A percentile compares a stretch with the other conserved stretches of the same genome.
These are phyloP conservation scores for Ceratobasidium sp. DNA, from an alignment of 1,284 basidiomycete species.

Conservation along the genomic window DNA sequence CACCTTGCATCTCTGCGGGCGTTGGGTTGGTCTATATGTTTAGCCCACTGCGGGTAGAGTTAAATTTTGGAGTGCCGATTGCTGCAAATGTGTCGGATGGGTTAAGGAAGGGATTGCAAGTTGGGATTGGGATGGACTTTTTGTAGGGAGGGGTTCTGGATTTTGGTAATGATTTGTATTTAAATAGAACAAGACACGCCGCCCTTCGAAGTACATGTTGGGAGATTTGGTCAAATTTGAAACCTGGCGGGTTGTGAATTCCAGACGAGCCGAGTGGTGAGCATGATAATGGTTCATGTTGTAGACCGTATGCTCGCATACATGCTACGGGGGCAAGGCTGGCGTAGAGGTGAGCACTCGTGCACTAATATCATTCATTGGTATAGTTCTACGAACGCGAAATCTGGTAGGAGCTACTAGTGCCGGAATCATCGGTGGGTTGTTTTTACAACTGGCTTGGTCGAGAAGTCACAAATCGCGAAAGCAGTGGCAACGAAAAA, in stretches of 20 bases:
- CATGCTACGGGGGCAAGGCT: neutral
- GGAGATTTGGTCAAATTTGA: too few relatives aligned
- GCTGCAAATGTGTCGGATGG: slow-evolving; percentile 84
- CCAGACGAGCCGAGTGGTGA: too few relatives aligned
- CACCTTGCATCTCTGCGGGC: slow-evolving; percentile 84
- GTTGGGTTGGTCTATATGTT: slow-evolving; percentile 93
- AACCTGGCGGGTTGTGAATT: too few relatives aligned
- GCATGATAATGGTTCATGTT: too few relatives aligned
- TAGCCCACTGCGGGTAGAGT: slow-evolving; percentile 86
- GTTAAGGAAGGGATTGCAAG: slow-evolving; percentile 84
- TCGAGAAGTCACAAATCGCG: too few relatives aligned
- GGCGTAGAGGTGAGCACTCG: too few relatives aligned
- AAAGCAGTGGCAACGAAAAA: too few relatives aligned
- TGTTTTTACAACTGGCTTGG: neutral
- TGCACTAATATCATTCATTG: neutral
- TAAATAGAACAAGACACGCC: slow-evolving; percentile 18
- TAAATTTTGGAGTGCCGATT: slow-evolving; percentile 94
- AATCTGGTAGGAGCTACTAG: neutral
- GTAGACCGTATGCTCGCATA: neutral
- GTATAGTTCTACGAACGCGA: neutral
- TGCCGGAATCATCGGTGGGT: neutral
- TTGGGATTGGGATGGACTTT: slow-evolving; percentile 93
- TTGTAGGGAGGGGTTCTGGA: slow-evolving; percentile 54
- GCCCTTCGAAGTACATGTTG: neutral
- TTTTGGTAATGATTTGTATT: neutral